Base-by-base conservation (phyloP, 1,139 yeast genomes). In the Pichia sp. region DNA sequence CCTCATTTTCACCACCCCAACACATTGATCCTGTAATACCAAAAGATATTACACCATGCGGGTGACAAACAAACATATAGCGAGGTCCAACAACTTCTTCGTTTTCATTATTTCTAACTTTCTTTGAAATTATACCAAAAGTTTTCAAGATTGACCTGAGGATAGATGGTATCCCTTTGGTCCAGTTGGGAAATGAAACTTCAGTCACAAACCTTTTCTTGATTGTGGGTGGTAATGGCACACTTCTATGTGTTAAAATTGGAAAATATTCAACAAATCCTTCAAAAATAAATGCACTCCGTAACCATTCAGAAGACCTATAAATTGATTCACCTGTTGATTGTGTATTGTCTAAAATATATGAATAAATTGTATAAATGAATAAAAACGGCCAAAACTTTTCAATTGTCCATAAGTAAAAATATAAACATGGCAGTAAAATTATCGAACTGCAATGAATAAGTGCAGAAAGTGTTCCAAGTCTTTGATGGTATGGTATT, bases 31-130 rank as follows among this genome's bases (percentile, higher is more conserved):
- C 96, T 64, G 92, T 80, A 0, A 84, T 94, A 0, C 97, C 96
- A 77, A 90, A 74, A 0, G 96, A 87, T 24, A 90, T 89, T 24
- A 92, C 92, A 0, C 98, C 98, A 61, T 92, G 98, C 0, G 98
- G 98, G 63, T 90, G 97, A 60, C 87, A 85, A 0, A 97, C 96
- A 65, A 90, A 90, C 1, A 90, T 78, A 61, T 90, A 90, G 39
- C 84, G 70, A 1, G 94, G 87, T 0, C 92, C 94, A 1, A 78
- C 69, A n/a, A 68, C 59, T 2, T 71, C 66, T 33, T 61, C 64
- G 35, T 61, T 16, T 46, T 35, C 8, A 22, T 34, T 4, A 40
- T 33, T 4, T 38, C 48, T 34, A 32, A 41, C 27, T 38, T 46
- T 8, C 39, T 39, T 20, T 12, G 25, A 41, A 8, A 28, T 36